Evolutionary conservation across 176 grass and related monocot genomes (phyloP).

Genomic region (Eleusine coracana): DNA sequence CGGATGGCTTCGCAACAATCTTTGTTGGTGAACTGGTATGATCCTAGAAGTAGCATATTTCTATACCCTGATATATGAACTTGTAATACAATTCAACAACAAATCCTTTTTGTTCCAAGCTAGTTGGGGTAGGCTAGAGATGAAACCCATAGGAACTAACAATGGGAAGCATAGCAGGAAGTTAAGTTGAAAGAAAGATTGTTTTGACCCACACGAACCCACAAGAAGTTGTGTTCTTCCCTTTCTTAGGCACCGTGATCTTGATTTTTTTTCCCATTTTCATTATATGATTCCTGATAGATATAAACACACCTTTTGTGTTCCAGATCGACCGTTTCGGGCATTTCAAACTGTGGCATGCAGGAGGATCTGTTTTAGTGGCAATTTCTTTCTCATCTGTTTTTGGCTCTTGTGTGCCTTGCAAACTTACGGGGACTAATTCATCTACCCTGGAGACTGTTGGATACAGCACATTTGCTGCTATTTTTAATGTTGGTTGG

Average conservation of each 20-base stretch:
- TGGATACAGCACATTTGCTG: slow-evolving; percentile 92
- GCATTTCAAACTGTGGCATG: slow-evolving; percentile 98
- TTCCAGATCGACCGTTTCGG: slow-evolving; percentile 94
- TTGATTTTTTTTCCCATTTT: slow-evolving; percentile 26
- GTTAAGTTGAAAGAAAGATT: background rate
- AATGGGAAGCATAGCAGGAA: background rate
- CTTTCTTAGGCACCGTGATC: background rate
- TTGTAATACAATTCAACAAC: background rate
- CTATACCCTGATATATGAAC: background rate
- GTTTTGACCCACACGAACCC: background rate
- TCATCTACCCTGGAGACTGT: slow-evolving; percentile 75
- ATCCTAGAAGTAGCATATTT: slow-evolving; percentile 3
- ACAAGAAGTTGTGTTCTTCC: slow-evolving; percentile 3
- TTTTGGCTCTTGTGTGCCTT: slow-evolving; percentile 87
- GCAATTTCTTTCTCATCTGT: slow-evolving; percentile 97
- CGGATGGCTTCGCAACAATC: slow-evolving; percentile 91
- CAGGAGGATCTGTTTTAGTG: slow-evolving; percentile 89
- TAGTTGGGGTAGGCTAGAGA: background rate
- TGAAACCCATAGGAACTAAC: background rate
- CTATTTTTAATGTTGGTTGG: slow-evolving; percentile 98
- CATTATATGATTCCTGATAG: slow-evolving; percentile 3
- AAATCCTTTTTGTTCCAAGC: background rate
- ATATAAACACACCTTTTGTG: slow-evolving; percentile 28
- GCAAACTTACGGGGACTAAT: slow-evolving; percentile 68
- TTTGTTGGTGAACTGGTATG: slow-evolving; percentile 94